phyloP scores from a whole-genome alignment of 73 alveolate species.

The Tetrahymena malaccensis region DNA sequence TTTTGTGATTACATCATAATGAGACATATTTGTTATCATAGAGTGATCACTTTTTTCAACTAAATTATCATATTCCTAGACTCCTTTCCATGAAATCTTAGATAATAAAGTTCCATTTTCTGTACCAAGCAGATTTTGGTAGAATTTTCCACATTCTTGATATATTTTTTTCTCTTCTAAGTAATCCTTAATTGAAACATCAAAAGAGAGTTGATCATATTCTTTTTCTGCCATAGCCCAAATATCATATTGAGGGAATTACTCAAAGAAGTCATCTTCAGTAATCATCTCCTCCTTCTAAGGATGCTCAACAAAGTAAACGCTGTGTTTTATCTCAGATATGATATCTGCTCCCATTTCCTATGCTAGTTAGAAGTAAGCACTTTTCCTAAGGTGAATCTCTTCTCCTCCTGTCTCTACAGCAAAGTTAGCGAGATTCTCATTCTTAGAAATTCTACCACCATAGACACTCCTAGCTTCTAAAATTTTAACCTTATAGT shows the following conservation, averaged over 20 bases:
- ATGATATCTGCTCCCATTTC: not conserved
- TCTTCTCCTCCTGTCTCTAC: not conserved
- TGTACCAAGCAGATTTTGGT: not conserved
- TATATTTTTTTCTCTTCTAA: not conserved
- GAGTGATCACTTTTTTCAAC: not conserved
- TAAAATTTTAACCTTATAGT: not conserved
- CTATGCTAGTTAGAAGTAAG: not conserved
- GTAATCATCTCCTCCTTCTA: not conserved
- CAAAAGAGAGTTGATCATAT: not conserved
- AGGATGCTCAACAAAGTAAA: not conserved
- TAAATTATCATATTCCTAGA: not conserved
- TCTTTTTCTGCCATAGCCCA: not conserved
- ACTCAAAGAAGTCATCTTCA: not conserved
- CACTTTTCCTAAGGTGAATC: not conserved
- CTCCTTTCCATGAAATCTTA: not conserved
- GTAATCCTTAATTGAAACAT: not conserved
- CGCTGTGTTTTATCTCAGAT: not conserved
- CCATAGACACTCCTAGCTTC: not conserved
- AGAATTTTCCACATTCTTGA: not conserved
- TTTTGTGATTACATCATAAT: not conserved
- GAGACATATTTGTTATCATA: not conserved
- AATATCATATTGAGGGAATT: not conserved
- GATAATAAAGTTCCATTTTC: not conserved
- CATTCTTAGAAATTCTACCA: not conserved
- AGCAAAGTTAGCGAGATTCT: not conserved